phyloP scores from a whole-genome alignment of 768 basidiomycete species.

The Russula earlei region DNA sequence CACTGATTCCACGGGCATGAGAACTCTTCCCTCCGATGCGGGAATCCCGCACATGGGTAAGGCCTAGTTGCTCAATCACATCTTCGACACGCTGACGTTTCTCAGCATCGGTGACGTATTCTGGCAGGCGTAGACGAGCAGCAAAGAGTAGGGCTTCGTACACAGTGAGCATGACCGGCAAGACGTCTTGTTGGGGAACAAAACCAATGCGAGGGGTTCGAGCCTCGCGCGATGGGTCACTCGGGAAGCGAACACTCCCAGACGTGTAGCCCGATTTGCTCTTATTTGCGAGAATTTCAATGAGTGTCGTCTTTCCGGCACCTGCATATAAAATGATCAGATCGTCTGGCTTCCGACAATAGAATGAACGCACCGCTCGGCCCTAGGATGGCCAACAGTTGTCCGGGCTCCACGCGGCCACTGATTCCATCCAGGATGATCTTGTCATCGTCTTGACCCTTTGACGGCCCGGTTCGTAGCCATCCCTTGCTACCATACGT shows the following conservation, averaged over 20 bases:
- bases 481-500: neutral
- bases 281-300: slow-evolving; percentile 84
- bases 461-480: slow-evolving; percentile 11
- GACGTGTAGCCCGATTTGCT: slow-evolving; percentile 60
- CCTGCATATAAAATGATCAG: slow-evolving; percentile 28
- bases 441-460: slow-evolving; percentile 37
- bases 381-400: slow-evolving; percentile 87
- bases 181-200: slow-evolving; percentile 79
- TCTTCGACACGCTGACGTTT: slow-evolving; percentile 58
- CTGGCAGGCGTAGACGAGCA: slow-evolving; percentile 75
- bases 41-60: slow-evolving; percentile 56
- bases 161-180: slow-evolving; percentile 56
- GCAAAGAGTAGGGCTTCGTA: slow-evolving; percentile 67
- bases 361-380: slow-evolving; percentile 54
- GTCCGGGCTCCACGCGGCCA: slow-evolving; percentile 66
- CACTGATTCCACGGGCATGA: slow-evolving; percentile 54
- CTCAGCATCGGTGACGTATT: slow-evolving; percentile 49
- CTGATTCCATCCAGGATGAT: slow-evolving; percentile 60
- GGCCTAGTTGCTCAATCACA: slow-evolving; percentile 71
- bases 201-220: slow-evolving; percentile 58
- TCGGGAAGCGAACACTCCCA: slow-evolving; percentile 54
- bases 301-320: slow-evolving; percentile 85
- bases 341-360: neutral
- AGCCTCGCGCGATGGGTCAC: slow-evolving; percentile 24
- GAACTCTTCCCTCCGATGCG: slow-evolving; percentile 63